phyloP scores from a whole-genome alignment of 208 protist species.

The Endotrypanum monterogeii region DNA sequence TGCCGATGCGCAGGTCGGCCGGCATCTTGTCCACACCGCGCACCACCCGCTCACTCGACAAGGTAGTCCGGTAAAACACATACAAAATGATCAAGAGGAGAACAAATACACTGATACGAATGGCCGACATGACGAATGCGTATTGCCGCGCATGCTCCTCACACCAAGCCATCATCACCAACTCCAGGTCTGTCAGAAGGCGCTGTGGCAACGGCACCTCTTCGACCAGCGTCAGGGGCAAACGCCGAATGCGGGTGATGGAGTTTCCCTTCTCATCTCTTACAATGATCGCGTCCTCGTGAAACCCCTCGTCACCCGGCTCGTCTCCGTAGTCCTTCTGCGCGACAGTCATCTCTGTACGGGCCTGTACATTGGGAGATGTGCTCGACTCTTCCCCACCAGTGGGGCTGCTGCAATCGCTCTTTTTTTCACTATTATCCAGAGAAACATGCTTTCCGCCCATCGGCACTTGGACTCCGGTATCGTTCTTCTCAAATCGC shows the following conservation, averaged over 20 bases:
- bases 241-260: constrained; percentile 59
- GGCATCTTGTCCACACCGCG: constrained; percentile 88
- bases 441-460: not conserved
- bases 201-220: constrained; percentile 78
- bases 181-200: constrained; percentile 78
- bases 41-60: constrained; percentile 77
- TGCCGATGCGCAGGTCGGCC: constrained; percentile 79
- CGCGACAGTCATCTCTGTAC: constrained; percentile 9
- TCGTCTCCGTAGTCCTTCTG: constrained; percentile 35
- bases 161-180: constrained; percentile 90
- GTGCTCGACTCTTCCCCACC: not conserved
- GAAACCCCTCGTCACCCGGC: constrained; percentile 39
- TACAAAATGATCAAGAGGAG: constrained; percentile 80
- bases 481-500: constrained; percentile 2
- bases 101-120: constrained; percentile 66
- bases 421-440: not conserved
- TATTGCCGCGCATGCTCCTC: constrained; percentile 87
- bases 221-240: constrained; percentile 84
- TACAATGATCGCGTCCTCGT: constrained; percentile 58
- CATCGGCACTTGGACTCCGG: not conserved
- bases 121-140: constrained; percentile 61
- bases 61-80: constrained; percentile 80
- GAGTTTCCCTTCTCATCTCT: constrained; percentile 72
- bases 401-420: not conserved
- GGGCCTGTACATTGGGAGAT: not conserved